Evolutionary conservation across 768 basidiomycete species (phyloP), one percentile per base, ranked within the genome.

Genomic region (Mycena chlorophos): DNA sequence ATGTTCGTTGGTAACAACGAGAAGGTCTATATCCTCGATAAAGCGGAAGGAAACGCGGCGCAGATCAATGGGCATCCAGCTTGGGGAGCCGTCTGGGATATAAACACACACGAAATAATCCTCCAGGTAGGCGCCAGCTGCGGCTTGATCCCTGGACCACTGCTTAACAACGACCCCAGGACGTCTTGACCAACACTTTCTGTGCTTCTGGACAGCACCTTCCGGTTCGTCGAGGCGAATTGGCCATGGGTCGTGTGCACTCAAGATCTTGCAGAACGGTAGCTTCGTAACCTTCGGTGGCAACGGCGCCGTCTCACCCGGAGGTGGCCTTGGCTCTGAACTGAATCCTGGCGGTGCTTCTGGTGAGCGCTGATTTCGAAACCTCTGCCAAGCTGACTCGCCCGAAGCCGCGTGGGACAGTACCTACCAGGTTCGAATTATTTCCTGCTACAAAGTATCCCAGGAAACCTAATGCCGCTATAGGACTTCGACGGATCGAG

Each of bases 1-100:
- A 84, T 89, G 82, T 91, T 94, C 69, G 72, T 94, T 49, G 91
- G 89, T 28, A 89, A 87, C 59, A 74, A 80, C 5, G 75, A 91
- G 62, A 91, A 85, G 68, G 88, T 95, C 29, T 95, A 94, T 71
- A 88, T 94, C 20, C 73, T 94, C n/a, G 94, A 97, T 76, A 97
- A 97, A 74, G 84, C 86, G 2, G 91, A 94, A 66, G 83, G 82
- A 28, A 94, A 94, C 66, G 76, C 78, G 2, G 80, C 81, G 3
- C 71, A 78, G 61, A 78, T 93, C 57, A 75, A 80, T 55, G 83
- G 82, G 1, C 90, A 91, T 71, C 78, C 91, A 12, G 87, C 87
- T 1, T 89, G 87, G 83, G 90, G 83, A 20, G 68, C 87, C 0
- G 83, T 86, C 17, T 91, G 86, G 86, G 87, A 92, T 69, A 75